phyloP scores from a whole-genome alignment of 371 early-diverging fungal species.

The Apophysomyces elegans region DNA sequence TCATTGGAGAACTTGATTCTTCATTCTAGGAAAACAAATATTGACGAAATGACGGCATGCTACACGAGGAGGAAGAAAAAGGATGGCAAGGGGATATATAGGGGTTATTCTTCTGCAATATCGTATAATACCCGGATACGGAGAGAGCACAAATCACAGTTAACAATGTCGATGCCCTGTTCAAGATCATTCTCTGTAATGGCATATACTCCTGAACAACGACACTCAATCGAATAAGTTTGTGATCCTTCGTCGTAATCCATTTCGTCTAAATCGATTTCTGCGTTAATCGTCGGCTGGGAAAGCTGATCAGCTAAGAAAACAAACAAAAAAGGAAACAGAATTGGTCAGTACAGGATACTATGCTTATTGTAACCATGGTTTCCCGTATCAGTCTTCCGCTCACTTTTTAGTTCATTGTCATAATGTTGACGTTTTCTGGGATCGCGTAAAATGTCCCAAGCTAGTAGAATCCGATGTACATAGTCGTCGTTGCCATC shows the following conservation, averaged over 20 bases:
- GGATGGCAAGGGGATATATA: not conserved
- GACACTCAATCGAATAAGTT: constrained; percentile 45
- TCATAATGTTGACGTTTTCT: constrained; percentile 46
- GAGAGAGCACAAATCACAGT: constrained; percentile 60
- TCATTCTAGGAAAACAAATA: too few relatives aligned
- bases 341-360: too few relatives aligned
- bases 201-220: constrained; percentile 57
- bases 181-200: constrained; percentile 60
- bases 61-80: too few relatives aligned
- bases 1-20: too few relatives aligned
- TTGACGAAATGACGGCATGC: too few relatives aligned
- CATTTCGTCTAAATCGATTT: constrained; percentile 53
- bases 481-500: constrained; percentile 24
- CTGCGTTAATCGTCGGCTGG: constrained; percentile 41
- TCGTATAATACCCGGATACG: constrained; percentile 58
- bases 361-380: not conserved
- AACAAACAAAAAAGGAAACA: not conserved
- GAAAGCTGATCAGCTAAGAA: not conserved
- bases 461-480: constrained; percentile 49
- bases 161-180: constrained; percentile 47
- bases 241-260: constrained; percentile 34
- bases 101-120: constrained; percentile 36
- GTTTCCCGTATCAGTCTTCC: not conserved
- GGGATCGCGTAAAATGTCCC: constrained; percentile 45
- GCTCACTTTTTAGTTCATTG: constrained; percentile 38